Base-by-base conservation (phyloP, 495 filamentous ascomycete genomes). In the Lepraria neglecta region DNA sequence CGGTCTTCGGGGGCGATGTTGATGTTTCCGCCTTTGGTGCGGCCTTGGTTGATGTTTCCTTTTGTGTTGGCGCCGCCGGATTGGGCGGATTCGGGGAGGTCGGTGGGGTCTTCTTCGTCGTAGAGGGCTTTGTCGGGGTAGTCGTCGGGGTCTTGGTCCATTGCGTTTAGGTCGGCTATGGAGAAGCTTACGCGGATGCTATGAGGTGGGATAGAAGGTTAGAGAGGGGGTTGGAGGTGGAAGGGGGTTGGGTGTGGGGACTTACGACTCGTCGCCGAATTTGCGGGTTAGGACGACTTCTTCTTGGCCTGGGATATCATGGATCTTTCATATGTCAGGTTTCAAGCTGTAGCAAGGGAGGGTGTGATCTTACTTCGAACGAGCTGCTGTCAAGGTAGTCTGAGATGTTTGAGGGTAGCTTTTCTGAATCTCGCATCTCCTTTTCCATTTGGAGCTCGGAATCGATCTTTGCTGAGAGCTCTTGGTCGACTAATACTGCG, bases 121-220 rank as follows among this genome's bases (percentile, higher is more conserved):
- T 69, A 72, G 40, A 83, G 73, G 57, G 72, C 72, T 27, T 57
- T 67, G 57, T 77, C 75, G 70, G 38, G 30, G 67, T 73, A 73
- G 61, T 77, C 78, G 43, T 84, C 77, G 27, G 80, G 76, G 67
- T 87, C 79, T 58, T 84, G 76, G 58, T 87, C 82, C 68, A 87
- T 76, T 77, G 82, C 82, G 75, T 88, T 85, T 50, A 99, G 81
- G 72, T 97, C 95, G 65, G 89, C 85, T 71, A 96, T 91, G 65
- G 91, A 94, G 80, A 98, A 98, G 64, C 85, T 85, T 64, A 97
- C 83, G 60, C 85, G 86, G 78, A 99, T 95, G 65, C 90, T 96
- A 64, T n/a, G 10, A 44, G 11, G 24, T 52, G 27, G 58, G 35
- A 28, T 2, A 19, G 2, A 19, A 12, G 19, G 28, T 72, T 50